Evolutionary conservation across 2,329 filamentous ascomycete genomes (phyloP), one percentile per base, ranked within the genome.

Genomic region (Aspergillus sp.): DNA sequence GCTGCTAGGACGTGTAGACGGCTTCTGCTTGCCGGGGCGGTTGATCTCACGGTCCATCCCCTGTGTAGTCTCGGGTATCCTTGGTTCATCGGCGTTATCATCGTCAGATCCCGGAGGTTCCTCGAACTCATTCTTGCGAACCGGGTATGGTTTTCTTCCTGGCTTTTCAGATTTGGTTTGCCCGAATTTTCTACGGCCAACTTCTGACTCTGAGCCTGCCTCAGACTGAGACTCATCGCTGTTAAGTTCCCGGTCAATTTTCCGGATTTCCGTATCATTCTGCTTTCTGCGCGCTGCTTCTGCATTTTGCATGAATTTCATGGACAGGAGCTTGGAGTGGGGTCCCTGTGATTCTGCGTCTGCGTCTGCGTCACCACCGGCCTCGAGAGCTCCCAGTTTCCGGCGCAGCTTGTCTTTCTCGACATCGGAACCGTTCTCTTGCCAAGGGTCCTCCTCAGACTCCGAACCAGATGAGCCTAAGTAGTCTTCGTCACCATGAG

Each of bases 291-390:
- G 81, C 34, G 82, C 76, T 29, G 84, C 85, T 60, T 96, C 90
- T 1, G 89, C 88, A 55, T 85, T 88, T 58, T 85, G 82, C 93
- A 98, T 97, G 64, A 98, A 98, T 51, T 88, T 87, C 84, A 98
- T 88, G 44, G 79, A 78, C 67, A 87, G 82, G 5, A 98, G 71
- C 57, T 81, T 84, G 9, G 83, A 83, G 55, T 78, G 75, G 0
- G 79, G 78, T 12, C 63, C 62, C 34, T 65, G 64, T 34, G 64
- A 58, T 30, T 63, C 64, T 35, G 60, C 59, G 3, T 56, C 58
- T 36, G 61, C 59, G 2, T 57, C 58, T 12, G 70, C 67, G 10
- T 70, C 70, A 5, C 64, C 71, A 50, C 70, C 72, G 42, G 76
- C 69, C 38, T 83, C 64, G 8, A 81, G 62, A 33, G 73, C 69